Base-by-base conservation (phyloP, 148 eudicot species). In the Amaranthus hypochondriacus region DNA sequence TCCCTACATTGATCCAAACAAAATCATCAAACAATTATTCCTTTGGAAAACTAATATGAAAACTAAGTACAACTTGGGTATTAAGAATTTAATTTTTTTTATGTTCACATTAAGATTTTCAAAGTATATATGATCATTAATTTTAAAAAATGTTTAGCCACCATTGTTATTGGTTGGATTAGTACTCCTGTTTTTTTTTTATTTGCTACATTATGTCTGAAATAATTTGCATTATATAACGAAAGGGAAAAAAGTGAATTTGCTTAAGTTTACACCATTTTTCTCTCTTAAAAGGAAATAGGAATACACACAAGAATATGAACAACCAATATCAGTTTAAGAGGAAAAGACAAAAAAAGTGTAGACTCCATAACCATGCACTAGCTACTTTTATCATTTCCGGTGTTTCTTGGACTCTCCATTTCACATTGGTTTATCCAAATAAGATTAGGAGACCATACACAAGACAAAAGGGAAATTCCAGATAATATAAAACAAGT, bases 1-100 rank as follows among this genome's bases (percentile, higher is more conserved):
- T 69, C 60, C 13, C 7, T 60, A 63, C 75, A 69, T 70, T n/a
- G 79, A 67, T 80, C 53, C 47, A 46, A 72, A 62, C 73, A 73
- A 74, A 47, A 77, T 70, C 64, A 74, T 66, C 78, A 71, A 83
- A 80, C 86, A 83, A 73, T 80, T 83, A 83, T 79, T 76, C 85
- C 81, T 73, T 78, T 59, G 78, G 75, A 70, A 80, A 72, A 73
- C 63, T n/a, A 60, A 69, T 48, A 56, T 64, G 47, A 62, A 79
- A 74, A 13, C 67, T 56, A 69, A 64, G 62, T 71, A 64, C 66
- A 70, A 7, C 49, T 63, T 65, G 56, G 53, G 48, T 48, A 56
- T 52, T n/a, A 28, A 53, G 60, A 43, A 28, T 49, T 44, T 39
- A 60, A 46, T 11, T 48, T 13, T 13, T 44, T 13, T 56, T 42